Base-by-base conservation (phyloP, 306 rosid species). In the Malus fusca region DNA sequence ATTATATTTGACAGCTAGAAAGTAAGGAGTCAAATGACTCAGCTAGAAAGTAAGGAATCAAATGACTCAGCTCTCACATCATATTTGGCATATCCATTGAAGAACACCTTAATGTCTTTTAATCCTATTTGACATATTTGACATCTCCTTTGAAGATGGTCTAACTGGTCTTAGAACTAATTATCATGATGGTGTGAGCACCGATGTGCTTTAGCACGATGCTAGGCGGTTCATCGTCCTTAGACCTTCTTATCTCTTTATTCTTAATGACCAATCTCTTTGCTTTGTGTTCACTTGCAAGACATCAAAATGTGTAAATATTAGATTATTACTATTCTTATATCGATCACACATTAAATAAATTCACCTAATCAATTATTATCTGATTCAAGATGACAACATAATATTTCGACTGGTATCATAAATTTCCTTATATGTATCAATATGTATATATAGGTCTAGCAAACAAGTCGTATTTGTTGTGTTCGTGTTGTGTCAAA, bases 101-200 rank as follows among this genome's bases (percentile, higher is more conserved):
- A 35, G 2, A 35, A 35, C 0, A 35, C 0, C 8, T 35, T 35
- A 35, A 35, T 6, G 2, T 6, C 2, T 35, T 35, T 35, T 35
- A 35, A 35, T 35, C 0, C 2, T 35, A 35, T 35, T 35, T 35
- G 2, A 6, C 8, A 35, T 35, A 35, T 6, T 35, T 35, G 0
- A 35, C 40, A 35, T 35, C 8, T 35, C 8, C 0, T 35, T 35
- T 35, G 2, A 0, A 35, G 0, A 35, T 35, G 0, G 0, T 35
- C 40, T 35, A 35, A 31, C 31, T 17, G 21, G 5, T 48, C 55
- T 61, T 11, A 17, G 8, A 30, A 31, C 21, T 15, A 28, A 63
- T 63, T 63, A 15, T 10, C 7, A 60, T 15, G 42, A 63, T 30
- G 42, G 26, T 3, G 67, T 4, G 66, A 7, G 42, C 68, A 63